Evolutionary conservation across 495 filamentous ascomycete genomes (phyloP).

Genomic region (Jackrogersella minutella): DNA sequence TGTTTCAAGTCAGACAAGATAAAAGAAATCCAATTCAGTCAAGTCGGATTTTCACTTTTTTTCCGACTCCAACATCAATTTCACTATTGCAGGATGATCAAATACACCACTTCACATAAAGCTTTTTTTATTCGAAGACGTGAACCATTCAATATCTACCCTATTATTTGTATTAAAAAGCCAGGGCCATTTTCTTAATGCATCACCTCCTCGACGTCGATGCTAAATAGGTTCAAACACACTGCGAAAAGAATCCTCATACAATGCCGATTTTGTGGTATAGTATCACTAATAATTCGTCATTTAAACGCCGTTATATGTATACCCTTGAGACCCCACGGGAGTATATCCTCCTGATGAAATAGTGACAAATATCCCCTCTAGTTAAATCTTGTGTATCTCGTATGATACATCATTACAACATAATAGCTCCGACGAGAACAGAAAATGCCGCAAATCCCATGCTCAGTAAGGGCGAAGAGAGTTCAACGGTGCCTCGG

Average conservation of each 20-base stretch:
- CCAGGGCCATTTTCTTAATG: neutral
- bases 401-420: conserved; percentile 8
- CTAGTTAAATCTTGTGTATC: neutral
- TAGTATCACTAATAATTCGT: conserved; percentile 7
- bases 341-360: neutral
- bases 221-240: neutral
- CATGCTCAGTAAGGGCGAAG: conserved; percentile 24
- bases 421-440: conserved; percentile 22
- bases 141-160: conserved; percentile 1
- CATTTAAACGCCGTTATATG: neutral
- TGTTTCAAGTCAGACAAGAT: too few species aligned
- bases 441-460: conserved; percentile 20
- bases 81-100: too few species aligned
- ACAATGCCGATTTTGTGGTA: neutral
- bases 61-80: neutral
- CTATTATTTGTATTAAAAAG: neutral
- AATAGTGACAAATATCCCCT: neutral
- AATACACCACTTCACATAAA: neutral
- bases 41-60: neutral
- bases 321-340: conserved; percentile 6
- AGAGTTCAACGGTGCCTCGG: conserved; percentile 11
- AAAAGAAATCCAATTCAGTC: too few species aligned
- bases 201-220: neutral
- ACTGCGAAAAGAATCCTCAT: neutral
- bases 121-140: neutral